Conservation (phyloP, 2,329 filamentous ascomycete species). For the Tolypocladium pustulatum region DNA sequence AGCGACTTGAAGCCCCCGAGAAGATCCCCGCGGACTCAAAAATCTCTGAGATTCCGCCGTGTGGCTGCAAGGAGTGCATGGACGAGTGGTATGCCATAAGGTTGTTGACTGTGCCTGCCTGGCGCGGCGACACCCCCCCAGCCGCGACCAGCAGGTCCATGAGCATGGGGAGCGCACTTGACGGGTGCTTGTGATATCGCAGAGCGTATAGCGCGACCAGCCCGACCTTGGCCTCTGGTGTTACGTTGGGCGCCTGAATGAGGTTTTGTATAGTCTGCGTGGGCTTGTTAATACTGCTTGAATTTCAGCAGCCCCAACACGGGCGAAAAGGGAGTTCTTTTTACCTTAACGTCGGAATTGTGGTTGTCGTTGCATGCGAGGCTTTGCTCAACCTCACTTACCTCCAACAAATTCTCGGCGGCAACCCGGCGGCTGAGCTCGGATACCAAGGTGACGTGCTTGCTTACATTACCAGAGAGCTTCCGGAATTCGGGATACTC, state of each 20-base stretch:
- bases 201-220: constrained; percentile 91
- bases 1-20: constrained; percentile 72
- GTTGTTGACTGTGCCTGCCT: constrained; percentile 71
- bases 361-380: constrained; percentile 96
- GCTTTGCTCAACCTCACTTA: constrained; percentile 94
- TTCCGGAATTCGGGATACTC: constrained; percentile 98
- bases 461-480: constrained; percentile 94
- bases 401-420: constrained; percentile 80
- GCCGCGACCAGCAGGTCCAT: constrained; percentile 78
- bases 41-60: constrained; percentile 75
- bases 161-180: constrained; percentile 73
- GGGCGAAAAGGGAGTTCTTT: no score
- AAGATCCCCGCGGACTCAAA: constrained; percentile 91
- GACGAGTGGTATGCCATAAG: constrained; percentile 79
- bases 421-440: constrained; percentile 85
- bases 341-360: constrained; percentile 76
- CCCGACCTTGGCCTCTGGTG: constrained; percentile 73
- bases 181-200: constrained; percentile 78
- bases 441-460: constrained; percentile 91
- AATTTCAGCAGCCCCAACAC: background rate
- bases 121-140: constrained; percentile 66
- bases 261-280: constrained; percentile 69
- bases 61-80: constrained; percentile 66
- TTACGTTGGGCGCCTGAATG: constrained; percentile 69
- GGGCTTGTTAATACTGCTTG: background rate